Evolutionary conservation across 306 rosid genomes (phyloP), one percentile per base, ranked within the genome.

Genomic region (Trifolium pratense): DNA sequence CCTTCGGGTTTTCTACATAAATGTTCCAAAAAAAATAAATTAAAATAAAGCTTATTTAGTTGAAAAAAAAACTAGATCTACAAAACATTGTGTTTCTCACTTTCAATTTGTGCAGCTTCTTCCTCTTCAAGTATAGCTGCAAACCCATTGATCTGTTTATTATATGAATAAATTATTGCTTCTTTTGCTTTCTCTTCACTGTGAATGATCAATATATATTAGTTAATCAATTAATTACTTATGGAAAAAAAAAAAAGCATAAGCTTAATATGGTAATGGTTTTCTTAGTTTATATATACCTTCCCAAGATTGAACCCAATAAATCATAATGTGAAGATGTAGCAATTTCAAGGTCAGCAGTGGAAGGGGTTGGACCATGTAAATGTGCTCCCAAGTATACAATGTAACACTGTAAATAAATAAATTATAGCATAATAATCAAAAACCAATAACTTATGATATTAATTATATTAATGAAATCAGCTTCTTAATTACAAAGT

Each of bases 121-220:
- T 75, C 78, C 21, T 75, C 84, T 63, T 80, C 78, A 55, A 80
- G 78, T 5, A 60, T 32, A 8, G 80, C 84, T 21, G 84, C 84
- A 56, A 75, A 80, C 39, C 84, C 84, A 80, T 80, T 80, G 16
- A 80, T 70, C 57, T 75, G 78, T 56, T 20, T 70, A 48, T 80
- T 80, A 16, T 80, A 80, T 3, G 98, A 90, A 83, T 93, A 90
- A 60, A 83, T 42, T 1, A 75, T 83, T 53, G 84, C 77, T 43
- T 79, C 81, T 66, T 75, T 79, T 2, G 84, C 84, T 21, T 62
- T 76, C 66, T 83, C 84, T 57, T 79, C 48, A 43, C 87, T 83
- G 81, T 36, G 17, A 71, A 79, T 46, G 0, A 64, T 40, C 2
- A 53, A 66, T 31, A 40, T 3, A 57, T 18, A 66, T 15, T 29